These are phyloP conservation scores for Cicer yamashitae DNA, from an alignment of 306 rosid genomes.

Conservation along the genomic window DNA sequence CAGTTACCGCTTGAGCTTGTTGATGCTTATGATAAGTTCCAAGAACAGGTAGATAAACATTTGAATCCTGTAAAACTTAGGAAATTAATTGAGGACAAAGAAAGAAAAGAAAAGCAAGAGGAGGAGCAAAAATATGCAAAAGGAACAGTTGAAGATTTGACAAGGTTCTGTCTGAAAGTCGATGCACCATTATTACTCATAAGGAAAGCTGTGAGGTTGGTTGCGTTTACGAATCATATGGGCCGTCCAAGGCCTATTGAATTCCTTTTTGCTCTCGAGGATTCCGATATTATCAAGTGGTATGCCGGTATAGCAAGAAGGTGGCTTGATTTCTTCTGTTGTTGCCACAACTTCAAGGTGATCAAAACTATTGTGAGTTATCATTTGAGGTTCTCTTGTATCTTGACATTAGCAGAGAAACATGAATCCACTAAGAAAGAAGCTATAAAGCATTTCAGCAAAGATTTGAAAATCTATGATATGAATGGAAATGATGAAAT, in stretches of 20 bases:
- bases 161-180: conserved; percentile 76
- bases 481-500: conserved; percentile 69
- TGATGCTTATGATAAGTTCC: conserved; percentile 80
- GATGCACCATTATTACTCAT: conserved; percentile 78
- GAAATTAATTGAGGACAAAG: conserved; percentile 67
- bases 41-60: conserved; percentile 75
- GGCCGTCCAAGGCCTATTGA: conserved; percentile 84
- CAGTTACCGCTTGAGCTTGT: conserved; percentile 77
- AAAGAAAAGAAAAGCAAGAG: conserved; percentile 64
- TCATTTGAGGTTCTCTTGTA: conserved; percentile 94
- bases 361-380: conserved; percentile 80
- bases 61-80: conserved; percentile 70
- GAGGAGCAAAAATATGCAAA: conserved; percentile 71
- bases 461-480: conserved; percentile 82
- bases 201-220: conserved; percentile 74
- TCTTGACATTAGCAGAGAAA: conserved; percentile 87
- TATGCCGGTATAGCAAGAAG: conserved; percentile 86
- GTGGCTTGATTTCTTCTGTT: conserved; percentile 86
- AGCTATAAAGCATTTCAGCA: conserved; percentile 76
- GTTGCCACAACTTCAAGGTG: conserved; percentile 85
- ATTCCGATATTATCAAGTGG: conserved; percentile 83
- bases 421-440: conserved; percentile 83
- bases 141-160: conserved; percentile 79
- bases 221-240: conserved; percentile 87
- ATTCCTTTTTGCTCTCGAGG: conserved; percentile 76